phyloP scores from a whole-genome alignment of 441 rosid genomes.

The Monsonia emarginata region DNA sequence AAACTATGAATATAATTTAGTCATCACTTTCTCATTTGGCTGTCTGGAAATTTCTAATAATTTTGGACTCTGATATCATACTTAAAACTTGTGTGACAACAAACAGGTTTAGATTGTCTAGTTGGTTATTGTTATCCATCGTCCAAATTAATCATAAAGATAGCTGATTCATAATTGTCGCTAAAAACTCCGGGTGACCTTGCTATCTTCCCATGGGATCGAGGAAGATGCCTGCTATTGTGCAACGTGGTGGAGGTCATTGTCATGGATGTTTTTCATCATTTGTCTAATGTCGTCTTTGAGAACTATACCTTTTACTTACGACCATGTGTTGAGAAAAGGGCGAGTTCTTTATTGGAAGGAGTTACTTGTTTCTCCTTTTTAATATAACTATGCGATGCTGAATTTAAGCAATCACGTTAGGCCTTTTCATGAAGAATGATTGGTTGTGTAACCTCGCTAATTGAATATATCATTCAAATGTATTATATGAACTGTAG shows the following conservation, averaged over 20 bases:
- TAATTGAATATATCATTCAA: not conserved
- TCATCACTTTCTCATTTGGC: no score
- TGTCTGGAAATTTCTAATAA: no score
- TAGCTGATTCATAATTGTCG: not conserved
- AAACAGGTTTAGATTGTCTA: not conserved
- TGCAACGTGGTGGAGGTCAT: not conserved
- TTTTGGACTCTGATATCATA: no score
- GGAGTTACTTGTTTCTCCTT: not conserved
- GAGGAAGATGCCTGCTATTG: not conserved
- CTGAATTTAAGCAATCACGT: not conserved
- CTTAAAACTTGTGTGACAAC: not conserved
- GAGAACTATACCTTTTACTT: not conserved
- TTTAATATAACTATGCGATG: not conserved
- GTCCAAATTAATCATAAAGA: not conserved
- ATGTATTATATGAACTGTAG: not conserved
- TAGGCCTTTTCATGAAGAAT: not conserved
- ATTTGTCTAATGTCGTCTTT: not conserved
- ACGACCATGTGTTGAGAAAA: not conserved
- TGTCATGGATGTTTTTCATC: not conserved
- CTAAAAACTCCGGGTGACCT: not conserved
- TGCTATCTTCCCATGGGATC: not conserved
- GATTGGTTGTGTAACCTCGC: not conserved
- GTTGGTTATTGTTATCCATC: not conserved
- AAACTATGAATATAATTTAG: no score
- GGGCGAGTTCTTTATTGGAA: not conserved